These are phyloP conservation scores for Penicillium hordei DNA, from an alignment of 2,329 filamentous ascomycete species.

Conservation along the genomic window DNA sequence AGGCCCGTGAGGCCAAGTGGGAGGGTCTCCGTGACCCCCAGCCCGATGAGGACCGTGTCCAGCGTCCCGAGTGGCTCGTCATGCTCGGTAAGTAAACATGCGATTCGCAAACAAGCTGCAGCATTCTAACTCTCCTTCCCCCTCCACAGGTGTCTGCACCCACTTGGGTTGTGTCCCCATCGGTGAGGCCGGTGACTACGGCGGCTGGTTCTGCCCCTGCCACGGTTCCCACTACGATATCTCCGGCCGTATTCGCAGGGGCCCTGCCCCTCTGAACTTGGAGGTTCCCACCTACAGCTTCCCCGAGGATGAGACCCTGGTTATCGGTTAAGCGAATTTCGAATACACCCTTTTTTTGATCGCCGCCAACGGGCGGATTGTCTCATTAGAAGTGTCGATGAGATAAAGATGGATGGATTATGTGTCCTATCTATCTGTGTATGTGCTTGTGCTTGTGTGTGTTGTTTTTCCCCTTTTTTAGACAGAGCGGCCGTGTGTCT, in stretches of 20 bases:
- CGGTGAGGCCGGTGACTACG: conserved; percentile 95
- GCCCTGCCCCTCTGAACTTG: conserved; percentile 94
- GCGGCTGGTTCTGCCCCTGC: conserved; percentile 99
- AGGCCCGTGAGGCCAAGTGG: conserved; percentile 87
- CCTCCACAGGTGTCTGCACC: conserved; percentile 81
- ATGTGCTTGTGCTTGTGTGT: conserved; percentile 25
- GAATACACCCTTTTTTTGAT: conserved; percentile 12
- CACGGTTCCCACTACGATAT: conserved; percentile 99
- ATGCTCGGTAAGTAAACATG: conserved; percentile 73
- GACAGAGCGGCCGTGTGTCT: conserved; percentile 36
- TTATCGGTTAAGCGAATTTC: conserved; percentile 75
- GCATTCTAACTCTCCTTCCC: background rate
- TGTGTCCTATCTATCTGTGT: conserved; percentile 24
- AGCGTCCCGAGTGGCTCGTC: conserved; percentile 98
- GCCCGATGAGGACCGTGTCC: conserved; percentile 84
- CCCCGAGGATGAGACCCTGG: conserved; percentile 79
- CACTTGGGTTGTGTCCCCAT: conserved; percentile 99
- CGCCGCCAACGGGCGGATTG: conserved; percentile 6
- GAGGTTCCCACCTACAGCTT: conserved; percentile 93
- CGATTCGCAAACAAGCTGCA: background rate
- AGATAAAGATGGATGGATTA: conserved; percentile 20
- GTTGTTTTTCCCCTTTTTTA: conserved; percentile 27
- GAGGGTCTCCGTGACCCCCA: conserved; percentile 86
- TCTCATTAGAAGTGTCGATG: conserved; percentile 20
- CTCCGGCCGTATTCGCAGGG: conserved; percentile 96